Evolutionary conservation across 2,329 filamentous ascomycete species (phyloP).

Genomic region (Ophiostoma quercus): DNA sequence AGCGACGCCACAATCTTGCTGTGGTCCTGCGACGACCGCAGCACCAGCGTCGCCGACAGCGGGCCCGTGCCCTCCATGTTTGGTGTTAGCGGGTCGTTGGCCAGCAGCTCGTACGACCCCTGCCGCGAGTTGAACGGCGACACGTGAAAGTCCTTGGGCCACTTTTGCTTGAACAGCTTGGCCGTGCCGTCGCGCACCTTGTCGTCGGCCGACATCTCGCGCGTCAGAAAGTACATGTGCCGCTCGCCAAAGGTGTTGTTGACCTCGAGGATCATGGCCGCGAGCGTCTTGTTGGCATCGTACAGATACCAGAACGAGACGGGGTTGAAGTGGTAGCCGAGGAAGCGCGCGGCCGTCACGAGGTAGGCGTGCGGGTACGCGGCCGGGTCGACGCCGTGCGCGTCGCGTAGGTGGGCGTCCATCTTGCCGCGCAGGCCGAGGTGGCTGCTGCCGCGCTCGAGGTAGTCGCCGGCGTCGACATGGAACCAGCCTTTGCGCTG

Average conservation of each 20-base stretch:
- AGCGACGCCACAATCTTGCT: conserved; percentile 50
- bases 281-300: conserved; percentile 49
- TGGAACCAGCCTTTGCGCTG: conserved; percentile 48
- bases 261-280: conserved; percentile 65
- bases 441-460: conserved; percentile 49
- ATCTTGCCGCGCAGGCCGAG: conserved; percentile 60
- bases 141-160: conserved; percentile 70
- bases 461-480: conserved; percentile 56
- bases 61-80: conserved; percentile 37
- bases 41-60: conserved; percentile 56
- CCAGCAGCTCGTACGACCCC: conserved; percentile 48
- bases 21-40: conserved; percentile 55
- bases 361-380: conserved; percentile 65
- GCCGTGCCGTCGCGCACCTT: neutral
- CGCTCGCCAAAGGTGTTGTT: conserved; percentile 73
- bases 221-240: conserved; percentile 49
- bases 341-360: conserved; percentile 62
- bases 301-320: conserved; percentile 79
- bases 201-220: conserved; percentile 36
- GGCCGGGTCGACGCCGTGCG: conserved; percentile 52
- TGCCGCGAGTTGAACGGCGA: conserved; percentile 66
- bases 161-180: conserved; percentile 45
- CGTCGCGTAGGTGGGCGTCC: conserved; percentile 47
- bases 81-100: conserved; percentile 44
- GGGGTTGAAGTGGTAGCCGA: conserved; percentile 69